These are phyloP conservation scores for Pugionium cornutum DNA, from an alignment of 345 rosid species.

Conservation along the genomic window DNA sequence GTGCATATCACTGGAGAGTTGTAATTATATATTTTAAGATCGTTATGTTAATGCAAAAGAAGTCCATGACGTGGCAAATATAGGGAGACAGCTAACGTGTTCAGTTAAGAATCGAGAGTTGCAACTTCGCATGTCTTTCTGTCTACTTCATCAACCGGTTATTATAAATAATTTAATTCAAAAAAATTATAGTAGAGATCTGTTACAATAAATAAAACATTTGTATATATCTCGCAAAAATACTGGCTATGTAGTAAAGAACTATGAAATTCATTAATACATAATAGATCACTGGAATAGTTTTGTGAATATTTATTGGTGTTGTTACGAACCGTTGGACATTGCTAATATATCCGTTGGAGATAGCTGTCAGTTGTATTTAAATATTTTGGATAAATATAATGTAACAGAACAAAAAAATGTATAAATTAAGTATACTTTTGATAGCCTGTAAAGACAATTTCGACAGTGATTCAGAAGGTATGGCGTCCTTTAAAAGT, in stretches of 20 bases:
- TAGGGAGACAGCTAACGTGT: slow-evolving; percentile 35
- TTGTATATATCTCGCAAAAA: neutral
- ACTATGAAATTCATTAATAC: slow-evolving; percentile 17
- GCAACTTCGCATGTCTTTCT: slow-evolving; percentile 43
- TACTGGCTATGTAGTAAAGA: neutral
- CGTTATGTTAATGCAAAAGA: slow-evolving; percentile 14
- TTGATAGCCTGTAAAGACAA: slow-evolving; percentile 34
- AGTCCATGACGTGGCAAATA: slow-evolving; percentile 25
- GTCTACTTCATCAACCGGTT: slow-evolving; percentile 30
- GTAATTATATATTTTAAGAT: neutral
- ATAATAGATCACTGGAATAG: neutral
- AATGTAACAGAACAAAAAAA: neutral
- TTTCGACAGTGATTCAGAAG: slow-evolving; percentile 26
- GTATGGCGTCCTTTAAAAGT: slow-evolving; percentile 23
- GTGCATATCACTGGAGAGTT: neutral
- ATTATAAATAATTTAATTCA: no score
- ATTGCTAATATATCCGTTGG: slow-evolving; percentile 31
- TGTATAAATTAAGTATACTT: slow-evolving; percentile 9
- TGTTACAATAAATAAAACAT: no score
- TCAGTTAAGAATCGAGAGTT: slow-evolving; percentile 27
- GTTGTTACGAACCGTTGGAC: slow-evolving; percentile 24
- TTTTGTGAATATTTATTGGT: neutral
- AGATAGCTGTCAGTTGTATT: slow-evolving; percentile 36
- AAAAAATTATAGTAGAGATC: no score
- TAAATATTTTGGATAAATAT: slow-evolving; percentile 21